These are phyloP conservation scores for Suillus plorans DNA, from an alignment of 768 basidiomycete genomes.

Conservation along the genomic window DNA sequence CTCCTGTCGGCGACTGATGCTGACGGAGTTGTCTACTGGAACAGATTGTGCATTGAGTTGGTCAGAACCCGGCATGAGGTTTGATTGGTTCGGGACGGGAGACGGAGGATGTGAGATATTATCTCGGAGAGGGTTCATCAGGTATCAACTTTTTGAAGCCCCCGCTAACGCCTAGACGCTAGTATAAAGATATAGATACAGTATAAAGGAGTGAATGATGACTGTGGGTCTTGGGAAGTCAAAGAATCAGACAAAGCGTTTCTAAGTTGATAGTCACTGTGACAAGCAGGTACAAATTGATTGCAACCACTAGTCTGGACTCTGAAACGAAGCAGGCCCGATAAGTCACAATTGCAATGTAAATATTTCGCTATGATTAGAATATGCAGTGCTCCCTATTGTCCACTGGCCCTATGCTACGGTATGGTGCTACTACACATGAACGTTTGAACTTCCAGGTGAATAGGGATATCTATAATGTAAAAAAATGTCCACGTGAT, in stretches of 20 bases:
- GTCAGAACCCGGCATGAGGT: neutral
- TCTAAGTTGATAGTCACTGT: neutral
- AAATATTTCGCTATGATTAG: neutral
- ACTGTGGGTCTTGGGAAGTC: neutral
- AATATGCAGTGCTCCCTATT: neutral
- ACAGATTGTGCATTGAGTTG: neutral
- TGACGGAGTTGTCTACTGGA: neutral
- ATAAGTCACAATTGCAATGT: neutral
- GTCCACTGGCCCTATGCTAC: conserved; percentile 1
- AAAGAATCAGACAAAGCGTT: neutral
- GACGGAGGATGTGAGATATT: conserved; percentile 3
- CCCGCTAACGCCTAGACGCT: neutral
- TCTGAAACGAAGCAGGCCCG: neutral
- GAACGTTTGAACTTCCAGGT: conserved; percentile 3
- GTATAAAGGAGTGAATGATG: neutral
- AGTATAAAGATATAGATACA: neutral
- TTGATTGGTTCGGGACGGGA: conserved; percentile 5
- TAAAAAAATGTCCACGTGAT: neutral
- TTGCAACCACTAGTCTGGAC: neutral
- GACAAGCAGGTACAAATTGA: conserved; percentile 1
- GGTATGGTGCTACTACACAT: conserved; percentile 9
- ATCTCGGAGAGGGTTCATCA: conserved; percentile 1
- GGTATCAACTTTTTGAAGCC: neutral
- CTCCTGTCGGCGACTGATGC: conserved; percentile 12
- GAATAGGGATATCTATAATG: neutral